Base-by-base conservation (phyloP, 2,329 filamentous ascomycete species). In the Cladosporium sp. region DNA sequence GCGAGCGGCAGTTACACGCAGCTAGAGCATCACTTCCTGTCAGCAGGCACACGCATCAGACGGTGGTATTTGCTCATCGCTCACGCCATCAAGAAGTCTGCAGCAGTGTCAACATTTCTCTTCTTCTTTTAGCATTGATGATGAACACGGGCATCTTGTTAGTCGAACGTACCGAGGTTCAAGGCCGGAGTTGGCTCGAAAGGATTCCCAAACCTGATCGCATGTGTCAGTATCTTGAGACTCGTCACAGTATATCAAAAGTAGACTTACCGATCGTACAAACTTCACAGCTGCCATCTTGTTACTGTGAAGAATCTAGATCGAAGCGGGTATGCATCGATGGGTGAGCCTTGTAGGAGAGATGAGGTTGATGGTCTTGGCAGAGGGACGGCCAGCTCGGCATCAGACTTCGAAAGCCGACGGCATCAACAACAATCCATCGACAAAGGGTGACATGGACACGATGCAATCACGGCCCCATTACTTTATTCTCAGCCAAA, bases 151-250 rank as follows among this genome's bases (percentile, higher is more conserved):
- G 22, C 22, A 28, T 5, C 22, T 28, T 11, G 19, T 42, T 31
- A 56, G 48, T n/a, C 19, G 14, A 16, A 34, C 49, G 19, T 75
- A 95, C 91, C 87, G 87, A 68, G 89, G 89, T 70, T 96, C 92
- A 16, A 97, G 74, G 6, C 91, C 91, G 4, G 90, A 95, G 58
- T 89, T 87, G 59, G 81, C 80, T 74, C 87, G 82, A 70, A 96
- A 96, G 2, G 88, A 91, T 68, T 87, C 86, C 76, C 89, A 80
- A 43, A 95, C 89, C 89, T 93, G 34, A 54, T 14, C 54, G 37
- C 45, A 49, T 49, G 16, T 45, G 49, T 71, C 34, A 69, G 60
- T 35, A 43, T 34, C 18, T 3, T 1, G 56, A 22, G 37, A 37
- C 16, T 18, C 16, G 16, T 18, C 16, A 8, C n/a, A 37, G 14